These are phyloP conservation scores for Phytomonas serpens DNA, from an alignment of 208 protist genomes.

Conservation along the genomic window DNA sequence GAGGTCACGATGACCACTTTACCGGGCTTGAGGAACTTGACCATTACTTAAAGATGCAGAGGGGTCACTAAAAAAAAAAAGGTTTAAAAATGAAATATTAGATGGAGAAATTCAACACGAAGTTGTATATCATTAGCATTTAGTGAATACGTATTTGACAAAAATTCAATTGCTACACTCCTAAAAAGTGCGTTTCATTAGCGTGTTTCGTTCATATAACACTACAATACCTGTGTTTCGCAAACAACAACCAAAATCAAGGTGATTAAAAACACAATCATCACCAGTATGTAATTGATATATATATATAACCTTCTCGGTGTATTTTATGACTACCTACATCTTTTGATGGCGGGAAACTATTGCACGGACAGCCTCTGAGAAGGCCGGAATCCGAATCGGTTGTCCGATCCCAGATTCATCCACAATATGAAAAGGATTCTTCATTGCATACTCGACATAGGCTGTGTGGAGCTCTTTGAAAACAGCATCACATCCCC, in stretches of 20 bases:
- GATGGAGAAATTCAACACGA: conserved; percentile 7
- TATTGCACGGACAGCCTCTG: conserved; percentile 35
- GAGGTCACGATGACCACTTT: conserved; percentile 97
- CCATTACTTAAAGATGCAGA: conserved; percentile 24
- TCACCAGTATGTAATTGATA: not conserved
- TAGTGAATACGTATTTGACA: not conserved
- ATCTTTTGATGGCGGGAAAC: conserved; percentile 37
- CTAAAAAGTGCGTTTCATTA: not conserved
- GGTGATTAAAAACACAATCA: not conserved
- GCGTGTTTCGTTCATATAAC: not conserved
- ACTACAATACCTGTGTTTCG: not conserved
- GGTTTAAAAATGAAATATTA: conserved; percentile 12
- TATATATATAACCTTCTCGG: conserved; percentile 1
- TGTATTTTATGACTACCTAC: conserved; percentile 6
- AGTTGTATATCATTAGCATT: not conserved
- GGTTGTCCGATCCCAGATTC: conserved; percentile 77
- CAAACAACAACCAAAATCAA: not conserved
- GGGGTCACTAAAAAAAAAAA: conserved; percentile 12
- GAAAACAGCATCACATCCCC: conserved; percentile 42
- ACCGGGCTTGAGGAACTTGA: conserved; percentile 95
- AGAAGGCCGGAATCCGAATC: conserved; percentile 78
- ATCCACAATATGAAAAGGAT: conserved; percentile 82
- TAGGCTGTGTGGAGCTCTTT: conserved; percentile 63
- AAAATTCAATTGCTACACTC: not conserved
- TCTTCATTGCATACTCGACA: conserved; percentile 73